Evolutionary conservation across 2,329 filamentous ascomycete species (phyloP).

Genomic region (Metarhizium robertsii): DNA sequence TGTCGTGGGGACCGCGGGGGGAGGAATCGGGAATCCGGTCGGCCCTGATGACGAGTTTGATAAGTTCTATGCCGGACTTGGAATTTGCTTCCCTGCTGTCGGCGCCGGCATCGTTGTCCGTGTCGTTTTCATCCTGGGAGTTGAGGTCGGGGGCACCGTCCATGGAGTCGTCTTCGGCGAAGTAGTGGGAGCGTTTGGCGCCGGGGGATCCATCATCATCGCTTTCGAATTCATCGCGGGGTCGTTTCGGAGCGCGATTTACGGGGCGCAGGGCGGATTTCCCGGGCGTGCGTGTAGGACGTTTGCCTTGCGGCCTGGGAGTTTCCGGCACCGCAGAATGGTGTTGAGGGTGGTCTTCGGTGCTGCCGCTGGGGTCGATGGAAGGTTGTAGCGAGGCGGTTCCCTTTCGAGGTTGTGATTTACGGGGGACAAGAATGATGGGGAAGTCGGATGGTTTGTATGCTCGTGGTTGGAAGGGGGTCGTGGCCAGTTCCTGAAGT

Average conservation of each 20-base stretch:
- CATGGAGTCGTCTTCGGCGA: slow-evolving; percentile 15
- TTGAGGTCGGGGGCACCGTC: slow-evolving; percentile 18
- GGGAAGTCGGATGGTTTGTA: slow-evolving; percentile 21
- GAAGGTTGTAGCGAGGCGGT: slow-evolving; percentile 1
- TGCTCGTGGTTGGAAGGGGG: slow-evolving; percentile 17
- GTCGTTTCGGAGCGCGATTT: slow-evolving; percentile 32
- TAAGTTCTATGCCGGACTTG: slow-evolving; percentile 17
- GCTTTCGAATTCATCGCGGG: slow-evolving; percentile 26
- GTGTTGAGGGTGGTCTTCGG: slow-evolving; percentile 5
- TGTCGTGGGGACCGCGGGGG: slow-evolving; percentile 48
- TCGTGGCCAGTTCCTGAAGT: slow-evolving; percentile 20
- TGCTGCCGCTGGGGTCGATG: background rate
- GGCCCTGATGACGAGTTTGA: slow-evolving; percentile 37
- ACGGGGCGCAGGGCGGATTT: slow-evolving; percentile 7
- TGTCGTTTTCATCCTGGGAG: slow-evolving; percentile 7
- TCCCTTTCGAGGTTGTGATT: slow-evolving; percentile 6
- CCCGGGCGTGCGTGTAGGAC: slow-evolving; percentile 9
- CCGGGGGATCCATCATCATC: slow-evolving; percentile 30
- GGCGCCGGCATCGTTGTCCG: background rate
- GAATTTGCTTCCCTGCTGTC: background rate
- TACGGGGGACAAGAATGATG: slow-evolving; percentile 14
- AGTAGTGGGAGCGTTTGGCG: slow-evolving; percentile 25
- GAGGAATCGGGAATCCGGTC: slow-evolving; percentile 39
- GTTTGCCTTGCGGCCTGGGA: slow-evolving; percentile 20
- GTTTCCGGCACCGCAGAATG: slow-evolving; percentile 12